These are phyloP conservation scores for Coniochaeta sp. DNA, from an alignment of 2,329 filamentous ascomycete species.

Conservation along the genomic window DNA sequence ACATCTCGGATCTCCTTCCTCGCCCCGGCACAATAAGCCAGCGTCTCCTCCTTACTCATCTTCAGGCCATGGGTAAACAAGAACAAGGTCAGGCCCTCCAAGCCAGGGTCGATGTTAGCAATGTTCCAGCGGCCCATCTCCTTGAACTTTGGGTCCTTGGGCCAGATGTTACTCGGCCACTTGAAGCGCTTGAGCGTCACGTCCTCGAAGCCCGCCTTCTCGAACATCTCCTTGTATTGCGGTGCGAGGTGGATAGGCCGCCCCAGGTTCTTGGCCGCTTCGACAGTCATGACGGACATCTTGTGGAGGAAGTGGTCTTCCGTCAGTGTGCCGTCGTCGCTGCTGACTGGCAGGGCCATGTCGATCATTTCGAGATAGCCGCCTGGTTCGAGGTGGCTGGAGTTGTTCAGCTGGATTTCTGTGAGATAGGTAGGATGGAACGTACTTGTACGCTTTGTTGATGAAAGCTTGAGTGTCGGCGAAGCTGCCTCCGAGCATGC, in stretches of 20 bases:
- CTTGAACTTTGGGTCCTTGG: slow-evolving; percentile 17
- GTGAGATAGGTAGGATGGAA: not conserved
- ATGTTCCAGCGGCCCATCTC: slow-evolving; percentile 14
- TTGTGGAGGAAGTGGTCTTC: slow-evolving; percentile 5
- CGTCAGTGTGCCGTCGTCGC: slow-evolving; percentile 11
- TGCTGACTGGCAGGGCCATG: slow-evolving; percentile 7
- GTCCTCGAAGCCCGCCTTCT: slow-evolving; percentile 16
- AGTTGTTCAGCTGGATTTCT: not conserved
- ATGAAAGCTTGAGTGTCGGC: slow-evolving; percentile 7
- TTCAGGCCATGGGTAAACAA: slow-evolving; percentile 18
- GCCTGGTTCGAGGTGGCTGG: slow-evolving; percentile 9
- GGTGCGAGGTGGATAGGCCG: slow-evolving; percentile 5
- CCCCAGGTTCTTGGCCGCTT: slow-evolving; percentile 4
- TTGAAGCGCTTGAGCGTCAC: slow-evolving; percentile 15
- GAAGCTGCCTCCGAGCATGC: slow-evolving; percentile 10
- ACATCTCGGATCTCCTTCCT: slow-evolving; percentile 6
- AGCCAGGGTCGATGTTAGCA: slow-evolving; percentile 12
- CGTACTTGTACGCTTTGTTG: slow-evolving; percentile 6
- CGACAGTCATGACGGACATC: slow-evolving; percentile 1
- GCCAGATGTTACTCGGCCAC: slow-evolving; percentile 21
- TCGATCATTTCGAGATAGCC: slow-evolving; percentile 13
- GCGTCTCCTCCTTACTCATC: slow-evolving; percentile 17
- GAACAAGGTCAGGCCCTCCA: slow-evolving; percentile 18
- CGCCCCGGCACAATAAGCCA: slow-evolving; percentile 12
- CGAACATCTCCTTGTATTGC: slow-evolving; percentile 11